These are phyloP conservation scores for Ophiostoma himal-ulmi DNA, from an alignment of 2,329 filamentous ascomycete species.

Conservation along the genomic window DNA sequence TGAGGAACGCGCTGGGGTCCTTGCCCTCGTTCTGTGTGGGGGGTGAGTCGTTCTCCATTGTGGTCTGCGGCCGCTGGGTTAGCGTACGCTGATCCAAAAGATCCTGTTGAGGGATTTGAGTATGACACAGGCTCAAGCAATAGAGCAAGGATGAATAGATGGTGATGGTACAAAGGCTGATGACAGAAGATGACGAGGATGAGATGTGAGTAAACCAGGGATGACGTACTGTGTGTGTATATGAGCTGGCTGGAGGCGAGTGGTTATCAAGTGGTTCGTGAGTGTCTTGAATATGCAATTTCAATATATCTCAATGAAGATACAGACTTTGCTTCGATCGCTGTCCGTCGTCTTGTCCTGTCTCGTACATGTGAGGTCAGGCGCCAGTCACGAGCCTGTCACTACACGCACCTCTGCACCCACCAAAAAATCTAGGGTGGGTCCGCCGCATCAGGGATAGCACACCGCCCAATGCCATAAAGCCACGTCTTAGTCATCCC, in stretches of 20 bases:
- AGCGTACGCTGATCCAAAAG: not conserved
- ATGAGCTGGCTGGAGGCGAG: not conserved
- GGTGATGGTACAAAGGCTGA: too few species aligned
- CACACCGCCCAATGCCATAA: constrained; percentile 7
- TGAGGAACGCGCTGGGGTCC: constrained; percentile 88
- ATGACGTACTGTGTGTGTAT: not conserved
- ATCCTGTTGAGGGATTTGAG: too few species aligned
- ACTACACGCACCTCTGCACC: not conserved
- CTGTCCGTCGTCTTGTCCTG: not conserved
- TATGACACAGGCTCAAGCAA: too few species aligned
- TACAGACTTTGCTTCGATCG: not conserved
- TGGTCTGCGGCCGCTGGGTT: not conserved
- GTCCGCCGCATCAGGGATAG: not conserved
- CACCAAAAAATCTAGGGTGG: not conserved
- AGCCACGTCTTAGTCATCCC: constrained; percentile 1
- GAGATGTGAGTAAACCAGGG: not conserved
- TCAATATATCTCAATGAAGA: not conserved
- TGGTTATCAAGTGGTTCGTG: not conserved
- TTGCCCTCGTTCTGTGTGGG: constrained; percentile 62
- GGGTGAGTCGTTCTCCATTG: constrained; percentile 69
- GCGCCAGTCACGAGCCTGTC: not conserved
- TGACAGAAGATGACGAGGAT: not conserved
- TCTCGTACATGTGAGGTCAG: not conserved
- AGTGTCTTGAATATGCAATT: not conserved
- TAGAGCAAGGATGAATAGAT: too few species aligned